Evolutionary conservation across 192 early-diverging fungal genomes (phyloP).

Genomic region (Podila minutissima): DNA sequence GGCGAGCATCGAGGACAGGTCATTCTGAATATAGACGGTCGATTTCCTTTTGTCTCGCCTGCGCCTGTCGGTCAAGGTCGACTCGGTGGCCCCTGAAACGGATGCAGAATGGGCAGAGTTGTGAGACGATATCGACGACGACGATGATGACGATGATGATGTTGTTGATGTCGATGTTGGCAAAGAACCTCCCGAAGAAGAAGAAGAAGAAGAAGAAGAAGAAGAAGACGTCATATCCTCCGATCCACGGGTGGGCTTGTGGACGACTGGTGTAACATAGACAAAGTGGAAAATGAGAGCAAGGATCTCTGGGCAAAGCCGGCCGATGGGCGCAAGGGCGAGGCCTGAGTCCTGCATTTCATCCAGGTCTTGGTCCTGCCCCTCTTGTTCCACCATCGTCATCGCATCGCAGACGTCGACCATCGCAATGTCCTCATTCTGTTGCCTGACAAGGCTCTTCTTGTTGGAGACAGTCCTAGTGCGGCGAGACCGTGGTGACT

Average conservation of each 20-base stretch:
- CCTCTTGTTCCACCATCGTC: neutral
- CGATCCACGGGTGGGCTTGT: neutral
- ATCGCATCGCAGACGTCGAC: neutral
- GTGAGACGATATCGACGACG: neutral
- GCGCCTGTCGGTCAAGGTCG: neutral
- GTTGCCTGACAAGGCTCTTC: neutral
- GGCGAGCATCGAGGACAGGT: conserved; percentile 24
- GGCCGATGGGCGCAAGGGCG: conserved; percentile 12
- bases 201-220: conserved; percentile 3
- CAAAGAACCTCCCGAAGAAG: neutral
- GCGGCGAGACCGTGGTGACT: neutral
- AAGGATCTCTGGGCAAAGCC: conserved; percentile 41
- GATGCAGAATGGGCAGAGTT: neutral
- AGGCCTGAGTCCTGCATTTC: neutral
- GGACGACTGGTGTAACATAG: conserved; percentile 48
- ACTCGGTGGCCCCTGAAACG: neutral
- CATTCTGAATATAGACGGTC: conserved; percentile 39
- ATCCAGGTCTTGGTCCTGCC: neutral
- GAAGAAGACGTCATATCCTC: neutral
- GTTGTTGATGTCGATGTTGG: conserved; percentile 2
- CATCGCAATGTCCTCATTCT: neutral
- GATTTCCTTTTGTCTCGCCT: conserved; percentile 18
- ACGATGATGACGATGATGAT: neutral
- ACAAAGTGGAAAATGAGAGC: conserved; percentile 48
- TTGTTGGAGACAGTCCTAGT: neutral